These are phyloP conservation scores for Paraphaeosphaeria sporulosa DNA, from an alignment of 2,329 filamentous ascomycete genomes.

Conservation along the genomic window DNA sequence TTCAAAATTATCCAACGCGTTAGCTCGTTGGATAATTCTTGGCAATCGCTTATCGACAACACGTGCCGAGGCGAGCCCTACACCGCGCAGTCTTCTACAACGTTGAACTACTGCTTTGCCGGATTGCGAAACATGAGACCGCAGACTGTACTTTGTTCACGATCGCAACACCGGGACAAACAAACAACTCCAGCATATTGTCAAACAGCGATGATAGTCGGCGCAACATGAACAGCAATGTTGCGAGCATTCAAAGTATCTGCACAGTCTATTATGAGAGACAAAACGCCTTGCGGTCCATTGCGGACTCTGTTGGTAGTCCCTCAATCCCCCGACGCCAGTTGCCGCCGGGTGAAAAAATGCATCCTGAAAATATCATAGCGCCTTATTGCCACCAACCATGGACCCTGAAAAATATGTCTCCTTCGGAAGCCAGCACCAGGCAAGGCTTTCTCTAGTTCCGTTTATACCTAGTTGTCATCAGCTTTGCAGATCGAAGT, in stretches of 20 bases:
- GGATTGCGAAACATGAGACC: background rate
- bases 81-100: background rate
- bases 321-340: slow-evolving; percentile 2
- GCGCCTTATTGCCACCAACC: slow-evolving; percentile 7
- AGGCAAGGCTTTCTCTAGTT: background rate
- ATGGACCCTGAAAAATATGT: slow-evolving; percentile 6
- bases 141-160: background rate
- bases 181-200: background rate
- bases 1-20: slow-evolving; percentile 18
- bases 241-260: background rate
- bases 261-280: background rate
- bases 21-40: slow-evolving; percentile 16
- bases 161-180: background rate
- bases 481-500: slow-evolving; percentile 42
- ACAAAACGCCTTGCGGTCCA: background rate
- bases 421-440: background rate
- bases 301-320: background rate
- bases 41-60: slow-evolving; percentile 23
- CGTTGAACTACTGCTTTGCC: background rate
- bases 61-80: slow-evolving; percentile 7
- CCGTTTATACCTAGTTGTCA: background rate
- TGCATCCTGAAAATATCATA: slow-evolving; percentile 7
- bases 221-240: background rate
- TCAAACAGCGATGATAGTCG: background rate
- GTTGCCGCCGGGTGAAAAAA: background rate